Evolutionary conservation across 805 yeast genomes (phyloP).

Genomic region (Starmerella bacillaris): DNA sequence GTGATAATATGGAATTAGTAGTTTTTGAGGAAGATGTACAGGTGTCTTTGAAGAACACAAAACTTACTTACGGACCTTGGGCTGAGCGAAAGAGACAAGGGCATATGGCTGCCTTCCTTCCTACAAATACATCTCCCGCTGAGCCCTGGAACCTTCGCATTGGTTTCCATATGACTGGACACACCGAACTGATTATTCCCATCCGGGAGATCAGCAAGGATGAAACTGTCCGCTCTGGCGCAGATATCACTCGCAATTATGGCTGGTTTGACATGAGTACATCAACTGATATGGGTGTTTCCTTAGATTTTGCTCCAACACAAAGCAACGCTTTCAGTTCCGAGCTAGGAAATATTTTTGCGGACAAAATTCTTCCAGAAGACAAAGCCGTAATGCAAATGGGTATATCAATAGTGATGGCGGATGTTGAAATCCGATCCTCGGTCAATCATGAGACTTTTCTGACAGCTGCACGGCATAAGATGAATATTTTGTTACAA

Average conservation of each 20-base stretch:
- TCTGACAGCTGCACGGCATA: conserved; percentile 42
- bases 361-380: no score
- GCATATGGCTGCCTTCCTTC: conserved; percentile 49
- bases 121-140: conserved; percentile 22
- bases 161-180: conserved; percentile 35
- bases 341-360: not conserved
- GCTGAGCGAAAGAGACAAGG: conserved; percentile 67
- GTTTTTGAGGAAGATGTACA: conserved; percentile 60
- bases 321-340: not conserved
- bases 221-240: not conserved
- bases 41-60: conserved; percentile 25
- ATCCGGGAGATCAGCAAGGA: conserved; percentile 74
- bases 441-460: conserved; percentile 80
- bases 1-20: conserved; percentile 35
- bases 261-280: conserved; percentile 80
- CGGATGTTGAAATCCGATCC: conserved; percentile 38
- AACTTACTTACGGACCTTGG: conserved; percentile 87
- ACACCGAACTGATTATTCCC: conserved; percentile 55
- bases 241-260: conserved; percentile 23
- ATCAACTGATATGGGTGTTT: conserved; percentile 10
- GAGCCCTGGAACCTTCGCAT: not conserved
- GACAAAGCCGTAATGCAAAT: no score
- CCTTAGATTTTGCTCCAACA: not conserved
- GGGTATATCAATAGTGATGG: not conserved
- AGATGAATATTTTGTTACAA: conserved; percentile 37